phyloP scores from a whole-genome alignment of 2,329 filamentous ascomycete genomes.

The Chaetomium sp. region DNA sequence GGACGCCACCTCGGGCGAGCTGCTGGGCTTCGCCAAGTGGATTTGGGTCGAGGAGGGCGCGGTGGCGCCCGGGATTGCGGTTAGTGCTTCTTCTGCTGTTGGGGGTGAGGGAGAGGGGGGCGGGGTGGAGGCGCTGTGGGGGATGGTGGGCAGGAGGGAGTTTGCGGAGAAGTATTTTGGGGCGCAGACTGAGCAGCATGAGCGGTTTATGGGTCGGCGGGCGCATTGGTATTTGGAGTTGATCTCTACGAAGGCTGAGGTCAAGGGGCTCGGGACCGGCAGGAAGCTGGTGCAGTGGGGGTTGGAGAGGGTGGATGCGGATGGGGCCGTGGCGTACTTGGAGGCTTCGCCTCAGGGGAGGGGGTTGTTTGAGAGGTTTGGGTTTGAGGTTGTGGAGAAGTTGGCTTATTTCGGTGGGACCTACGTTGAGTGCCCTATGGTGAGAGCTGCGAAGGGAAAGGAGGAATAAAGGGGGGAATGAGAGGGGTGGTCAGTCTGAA shows the following conservation, averaged over 20 bases:
- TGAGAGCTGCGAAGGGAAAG: conserved; percentile 4
- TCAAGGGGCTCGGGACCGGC: conserved; percentile 51
- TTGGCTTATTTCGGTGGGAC: conserved; percentile 41
- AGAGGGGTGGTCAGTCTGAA: neutral
- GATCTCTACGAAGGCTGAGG: conserved; percentile 46
- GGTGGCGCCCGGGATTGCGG: neutral
- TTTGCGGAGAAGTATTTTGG: conserved; percentile 47
- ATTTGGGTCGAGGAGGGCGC: neutral
- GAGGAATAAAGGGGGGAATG: neutral
- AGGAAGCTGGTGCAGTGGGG: conserved; percentile 52
- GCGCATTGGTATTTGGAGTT: conserved; percentile 55
- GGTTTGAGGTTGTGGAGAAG: conserved; percentile 47
- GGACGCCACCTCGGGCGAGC: conserved; percentile 32
- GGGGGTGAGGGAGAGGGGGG: neutral
- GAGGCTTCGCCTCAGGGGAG: conserved; percentile 53
- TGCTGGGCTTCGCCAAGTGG: conserved; percentile 1
- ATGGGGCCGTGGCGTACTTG: conserved; percentile 49
- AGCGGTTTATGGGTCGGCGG: conserved; percentile 44
- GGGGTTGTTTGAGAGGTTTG: conserved; percentile 51
- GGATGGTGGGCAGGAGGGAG: conserved; percentile 31
- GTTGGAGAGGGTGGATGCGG: conserved; percentile 47
- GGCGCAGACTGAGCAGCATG: conserved; percentile 41
- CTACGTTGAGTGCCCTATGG: conserved; percentile 44
- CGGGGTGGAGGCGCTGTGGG: neutral
- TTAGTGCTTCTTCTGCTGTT: neutral